Evolutionary conservation across 1,284 basidiomycete genomes (phyloP).

Genomic region (Melampsora allii-populina): DNA sequence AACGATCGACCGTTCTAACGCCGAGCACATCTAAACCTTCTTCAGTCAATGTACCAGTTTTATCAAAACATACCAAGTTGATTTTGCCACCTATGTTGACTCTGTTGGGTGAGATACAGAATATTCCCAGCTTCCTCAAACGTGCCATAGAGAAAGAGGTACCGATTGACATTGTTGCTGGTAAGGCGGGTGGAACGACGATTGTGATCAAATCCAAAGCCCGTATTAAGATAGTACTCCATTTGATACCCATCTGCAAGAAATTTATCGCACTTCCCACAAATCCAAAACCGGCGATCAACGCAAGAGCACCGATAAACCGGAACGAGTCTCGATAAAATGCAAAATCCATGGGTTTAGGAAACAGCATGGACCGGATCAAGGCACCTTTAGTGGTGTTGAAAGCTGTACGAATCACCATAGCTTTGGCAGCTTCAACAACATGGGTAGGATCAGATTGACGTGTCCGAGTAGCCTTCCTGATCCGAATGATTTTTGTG

Average conservation of each 20-base stretch:
- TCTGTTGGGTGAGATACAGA: constrained; percentile 93
- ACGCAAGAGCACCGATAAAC: constrained; percentile 87
- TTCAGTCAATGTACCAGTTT: constrained; percentile 97
- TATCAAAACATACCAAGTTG: constrained; percentile 98
- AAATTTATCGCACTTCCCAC: constrained; percentile 79
- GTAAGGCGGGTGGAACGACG: constrained; percentile 94
- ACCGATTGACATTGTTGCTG: constrained; percentile 95
- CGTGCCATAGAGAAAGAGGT: constrained; percentile 92
- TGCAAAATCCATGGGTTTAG: constrained; percentile 80
- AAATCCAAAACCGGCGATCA: constrained; percentile 83
- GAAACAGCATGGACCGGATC: constrained; percentile 96
- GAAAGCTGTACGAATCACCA: constrained; percentile 93
- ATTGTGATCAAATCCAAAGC: constrained; percentile 97
- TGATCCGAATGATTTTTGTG: constrained; percentile 86
- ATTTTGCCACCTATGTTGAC: constrained; percentile 96
- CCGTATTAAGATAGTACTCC: constrained; percentile 86
- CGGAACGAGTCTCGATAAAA: constrained; percentile 81
- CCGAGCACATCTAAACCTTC: constrained; percentile 97
- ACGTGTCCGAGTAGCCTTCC: constrained; percentile 56
- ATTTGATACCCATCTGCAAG: constrained; percentile 79
- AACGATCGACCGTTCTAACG: constrained; percentile 73
- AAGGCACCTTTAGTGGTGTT: constrained; percentile 97
- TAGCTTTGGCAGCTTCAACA: constrained; percentile 63
- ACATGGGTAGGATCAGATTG: constrained; percentile 48
- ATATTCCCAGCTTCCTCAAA: constrained; percentile 82